Evolutionary conservation across 106 monocot genomes (phyloP), one percentile per base, ranked within the genome.

Genomic region (Dioscorea alata): DNA sequence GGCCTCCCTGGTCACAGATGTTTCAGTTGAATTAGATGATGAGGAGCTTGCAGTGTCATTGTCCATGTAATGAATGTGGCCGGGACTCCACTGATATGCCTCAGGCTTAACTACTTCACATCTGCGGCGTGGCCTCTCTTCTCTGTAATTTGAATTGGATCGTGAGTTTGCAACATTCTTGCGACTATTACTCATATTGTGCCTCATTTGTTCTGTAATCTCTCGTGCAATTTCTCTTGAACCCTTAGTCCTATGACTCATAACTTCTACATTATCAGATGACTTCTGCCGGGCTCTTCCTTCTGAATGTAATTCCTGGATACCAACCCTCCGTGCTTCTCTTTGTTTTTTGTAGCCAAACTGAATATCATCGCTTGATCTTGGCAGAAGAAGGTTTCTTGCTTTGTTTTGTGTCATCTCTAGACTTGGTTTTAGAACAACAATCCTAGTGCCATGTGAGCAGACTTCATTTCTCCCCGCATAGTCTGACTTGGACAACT

Each of bases 341-440:
- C 58, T 62, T 35, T 70, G 72, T 51, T 60, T 78, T 69, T 49
- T 71, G 63, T 65, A 70, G 48, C n/a, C 65, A 66, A 50, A 67
- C 4, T n/a, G 18, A 56, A n/a, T 18, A 51, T 63, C 56, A 25
- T 79, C 71, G 49, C 15, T 15, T 12, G 54, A 73, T 50, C 54
- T 71, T 68, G 72, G 50, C 52, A 56, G 69, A 23, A 68, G 33
- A 79, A 63, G 8, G 67, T 70, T 59, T 75, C 71, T 61, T 65
- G 20, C 61, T n/a, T 57, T 66, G 13, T 78, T 74, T 32, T 17
- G 60, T 33, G 68, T 61, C 63, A 80, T 86, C 35, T 78, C 79
- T 42, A 88, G 57, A 63, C 75, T 72, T 58, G 94, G 88, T 50
- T 91, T 88, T 64, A 95, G 61, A 63, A 95, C 80, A 67, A 95